Percentiles rank a stretch among this genome's conserved stretches.
phyloP scores from a whole-genome alignment of 2,329 filamentous ascomycete genomes.

The Aspergillus sp. region DNA sequence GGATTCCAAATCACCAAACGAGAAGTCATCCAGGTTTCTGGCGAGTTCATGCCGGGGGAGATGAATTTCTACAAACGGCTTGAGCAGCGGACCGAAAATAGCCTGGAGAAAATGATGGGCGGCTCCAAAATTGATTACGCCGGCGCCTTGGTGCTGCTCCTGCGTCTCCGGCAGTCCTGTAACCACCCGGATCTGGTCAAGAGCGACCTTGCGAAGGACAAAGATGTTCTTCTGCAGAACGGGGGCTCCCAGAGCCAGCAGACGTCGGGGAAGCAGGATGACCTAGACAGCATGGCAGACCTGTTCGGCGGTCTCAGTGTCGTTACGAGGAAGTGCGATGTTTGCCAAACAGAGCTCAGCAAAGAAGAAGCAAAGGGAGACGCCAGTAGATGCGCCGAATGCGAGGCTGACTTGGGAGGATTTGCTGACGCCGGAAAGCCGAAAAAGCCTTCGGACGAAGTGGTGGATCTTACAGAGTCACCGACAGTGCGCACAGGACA shows the following conservation, averaged over 20 bases:
- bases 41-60: constrained; percentile 71
- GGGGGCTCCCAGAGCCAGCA: constrained; percentile 42
- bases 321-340: constrained; percentile 66
- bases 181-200: constrained; percentile 87
- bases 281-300: constrained; percentile 75
- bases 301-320: constrained; percentile 79
- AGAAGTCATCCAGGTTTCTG: constrained; percentile 71
- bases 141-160: constrained; percentile 81
- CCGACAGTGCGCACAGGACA: constrained; percentile 13
- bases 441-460: constrained; percentile 33
- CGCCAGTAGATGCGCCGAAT: constrained; percentile 59
- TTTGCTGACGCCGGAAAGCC: constrained; percentile 25
- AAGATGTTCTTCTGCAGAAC: constrained; percentile 67
- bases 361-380: constrained; percentile 45
- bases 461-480: constrained; percentile 23
- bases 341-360: constrained; percentile 64
- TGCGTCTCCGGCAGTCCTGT: constrained; percentile 84
- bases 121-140: constrained; percentile 77
- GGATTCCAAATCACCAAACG: constrained; percentile 88
- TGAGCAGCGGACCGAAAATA: constrained; percentile 74
- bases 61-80: constrained; percentile 76
- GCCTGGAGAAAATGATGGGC: constrained; percentile 80
- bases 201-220: constrained; percentile 76
- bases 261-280: constrained; percentile 44
- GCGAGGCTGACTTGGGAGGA: constrained; percentile 63